Percentiles rank a stretch among this genome's conserved stretches.
These are phyloP conservation scores for Echeveria elegans DNA, from an alignment of 164 flowering plant genomes.

Conservation along the genomic window DNA sequence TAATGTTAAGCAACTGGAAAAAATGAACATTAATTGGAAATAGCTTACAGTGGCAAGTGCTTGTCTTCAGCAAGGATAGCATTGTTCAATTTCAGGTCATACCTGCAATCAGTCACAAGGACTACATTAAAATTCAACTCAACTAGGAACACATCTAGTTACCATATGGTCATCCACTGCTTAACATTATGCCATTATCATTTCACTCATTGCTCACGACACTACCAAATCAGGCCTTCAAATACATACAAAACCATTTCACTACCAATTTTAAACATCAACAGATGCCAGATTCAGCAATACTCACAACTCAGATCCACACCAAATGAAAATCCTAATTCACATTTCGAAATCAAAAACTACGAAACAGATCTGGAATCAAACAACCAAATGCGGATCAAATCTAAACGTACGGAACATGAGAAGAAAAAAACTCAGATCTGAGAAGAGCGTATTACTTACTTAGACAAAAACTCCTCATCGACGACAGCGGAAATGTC, in stretches of 20 bases:
- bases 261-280: neutral
- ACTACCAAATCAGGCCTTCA: no score
- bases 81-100: constrained; percentile 64
- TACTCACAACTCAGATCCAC: neutral
- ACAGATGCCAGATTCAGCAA: no score
- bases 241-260: neutral
- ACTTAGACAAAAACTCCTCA: constrained; percentile 41
- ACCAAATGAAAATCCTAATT: neutral
- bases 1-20: neutral
- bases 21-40: neutral
- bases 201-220: no score
- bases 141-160: no score
- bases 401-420: neutral
- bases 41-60: constrained; percentile 62
- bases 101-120: constrained; percentile 28
- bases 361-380: neutral
- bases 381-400: neutral
- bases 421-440: constrained; percentile 1
- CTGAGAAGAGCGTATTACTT: neutral
- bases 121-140: neutral
- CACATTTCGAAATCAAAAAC: no score
- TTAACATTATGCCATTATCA: neutral
- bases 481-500: constrained; percentile 68
- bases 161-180: no score
- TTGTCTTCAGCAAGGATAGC: constrained; percentile 89